These are phyloP conservation scores for Gamsiella multidivaricata DNA, from an alignment of 192 early-diverging fungal genomes.

Conservation along the genomic window DNA sequence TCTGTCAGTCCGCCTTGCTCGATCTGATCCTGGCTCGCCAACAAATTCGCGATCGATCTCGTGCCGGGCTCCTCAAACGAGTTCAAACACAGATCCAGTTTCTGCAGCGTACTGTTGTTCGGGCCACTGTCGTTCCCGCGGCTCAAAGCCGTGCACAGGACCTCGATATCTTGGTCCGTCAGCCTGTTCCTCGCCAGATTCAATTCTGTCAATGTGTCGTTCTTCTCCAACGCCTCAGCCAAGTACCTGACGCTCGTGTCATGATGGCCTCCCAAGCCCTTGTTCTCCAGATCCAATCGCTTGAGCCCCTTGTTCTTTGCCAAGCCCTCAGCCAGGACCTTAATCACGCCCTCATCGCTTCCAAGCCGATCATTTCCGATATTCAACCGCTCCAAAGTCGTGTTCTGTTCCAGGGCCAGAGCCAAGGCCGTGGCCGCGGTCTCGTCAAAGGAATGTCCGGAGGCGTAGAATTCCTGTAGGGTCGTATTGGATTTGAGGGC, in stretches of 20 bases:
- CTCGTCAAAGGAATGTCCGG: conserved; percentile 59
- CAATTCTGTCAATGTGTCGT: conserved; percentile 39
- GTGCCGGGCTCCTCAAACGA: conserved; percentile 41
- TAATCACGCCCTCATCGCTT: conserved; percentile 18
- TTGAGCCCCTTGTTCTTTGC: conserved; percentile 56
- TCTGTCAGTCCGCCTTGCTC: conserved; percentile 26
- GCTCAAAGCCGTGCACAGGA: conserved; percentile 28
- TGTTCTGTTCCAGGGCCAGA: conserved; percentile 54
- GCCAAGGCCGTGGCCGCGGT: conserved; percentile 42
- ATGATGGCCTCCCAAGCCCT: conserved; percentile 50
- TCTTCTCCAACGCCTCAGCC: conserved; percentile 34
- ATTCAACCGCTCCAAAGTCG: conserved; percentile 56
- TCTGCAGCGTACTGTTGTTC: conserved; percentile 15
- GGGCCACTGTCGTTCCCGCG: neutral
- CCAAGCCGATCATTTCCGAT: conserved; percentile 58
- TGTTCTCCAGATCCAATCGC: conserved; percentile 66
- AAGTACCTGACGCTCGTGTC: conserved; percentile 4
- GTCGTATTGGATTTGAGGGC: conserved; percentile 56
- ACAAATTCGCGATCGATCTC: conserved; percentile 31
- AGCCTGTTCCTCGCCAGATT: conserved; percentile 60
- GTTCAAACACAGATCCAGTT: conserved; percentile 57
- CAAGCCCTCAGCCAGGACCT: conserved; percentile 55
- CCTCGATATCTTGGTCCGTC: conserved; percentile 45
- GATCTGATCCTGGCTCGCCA: conserved; percentile 6
- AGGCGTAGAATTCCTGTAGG: conserved; percentile 63